Evolutionary conservation across 139 green algal genomes (phyloP).

Genomic region (Ulvella scutata): DNA sequence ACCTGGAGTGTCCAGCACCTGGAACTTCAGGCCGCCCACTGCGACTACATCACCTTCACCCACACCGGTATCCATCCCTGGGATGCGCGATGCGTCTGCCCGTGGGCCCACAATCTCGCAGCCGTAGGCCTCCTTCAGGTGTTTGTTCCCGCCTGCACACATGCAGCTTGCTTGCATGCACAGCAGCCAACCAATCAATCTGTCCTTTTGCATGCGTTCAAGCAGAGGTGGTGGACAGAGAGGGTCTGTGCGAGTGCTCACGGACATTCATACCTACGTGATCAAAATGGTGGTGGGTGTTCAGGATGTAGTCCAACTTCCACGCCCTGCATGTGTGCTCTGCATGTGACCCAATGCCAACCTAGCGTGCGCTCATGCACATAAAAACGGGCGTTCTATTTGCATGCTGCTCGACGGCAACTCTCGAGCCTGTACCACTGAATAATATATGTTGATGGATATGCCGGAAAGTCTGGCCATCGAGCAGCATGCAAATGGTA

Average conservation of each 20-base stretch:
- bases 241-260: background rate
- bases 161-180: conserved; percentile 25
- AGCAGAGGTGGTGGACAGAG: background rate
- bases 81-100: conserved; percentile 1
- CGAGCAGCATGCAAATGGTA: no score
- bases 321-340: conserved; percentile 7
- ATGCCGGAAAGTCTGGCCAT: background rate
- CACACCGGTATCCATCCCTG: background rate
- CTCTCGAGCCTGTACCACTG: background rate
- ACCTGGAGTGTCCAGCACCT: background rate
- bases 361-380: background rate
- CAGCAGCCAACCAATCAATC: background rate
- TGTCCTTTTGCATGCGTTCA: no score
- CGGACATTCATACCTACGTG: no score
- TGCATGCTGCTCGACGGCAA: background rate
- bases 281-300: conserved; percentile 65
- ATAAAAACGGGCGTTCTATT: background rate
- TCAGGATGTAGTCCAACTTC: conserved; percentile 60
- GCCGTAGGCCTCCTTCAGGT: conserved; percentile 26
- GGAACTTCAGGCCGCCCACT: background rate
- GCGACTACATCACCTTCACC: background rate
- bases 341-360: background rate
- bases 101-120: conserved; percentile 18
- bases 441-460: background rate
- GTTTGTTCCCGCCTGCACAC: conserved; percentile 38